Percentiles rank a stretch among this genome's conserved stretches.
Conservation (phyloP, 106 monocot species). For the Posidonia australis region DNA sequence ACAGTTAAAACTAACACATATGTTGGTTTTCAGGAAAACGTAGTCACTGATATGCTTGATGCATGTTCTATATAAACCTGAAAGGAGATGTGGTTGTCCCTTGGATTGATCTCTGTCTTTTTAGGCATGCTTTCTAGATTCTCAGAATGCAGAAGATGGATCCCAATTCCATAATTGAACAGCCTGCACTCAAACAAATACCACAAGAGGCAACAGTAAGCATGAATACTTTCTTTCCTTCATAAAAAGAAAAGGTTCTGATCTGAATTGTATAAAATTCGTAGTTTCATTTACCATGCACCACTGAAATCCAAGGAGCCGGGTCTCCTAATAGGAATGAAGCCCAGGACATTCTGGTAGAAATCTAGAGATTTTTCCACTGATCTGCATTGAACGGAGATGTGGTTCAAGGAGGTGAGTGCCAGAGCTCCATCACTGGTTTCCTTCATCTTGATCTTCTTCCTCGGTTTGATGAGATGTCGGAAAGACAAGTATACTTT, state of each 20-base stretch:
- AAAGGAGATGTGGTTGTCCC: conserved; percentile 85
- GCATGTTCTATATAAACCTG: conserved; percentile 17
- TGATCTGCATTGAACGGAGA: conserved; percentile 66
- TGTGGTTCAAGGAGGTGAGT: conserved; percentile 88
- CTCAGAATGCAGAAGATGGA: conserved; percentile 70
- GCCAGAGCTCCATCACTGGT: too few species aligned
- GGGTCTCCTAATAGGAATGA: conserved; percentile 62
- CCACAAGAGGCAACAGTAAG: not conserved
- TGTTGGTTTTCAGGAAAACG: not conserved
- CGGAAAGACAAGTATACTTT: too few species aligned
- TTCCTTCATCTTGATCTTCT: too few species aligned
- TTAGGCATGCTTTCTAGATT: conserved; percentile 30
- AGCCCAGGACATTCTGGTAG: conserved; percentile 80
- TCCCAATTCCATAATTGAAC: conserved; percentile 90
- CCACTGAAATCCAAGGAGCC: conserved; percentile 79
- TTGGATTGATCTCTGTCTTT: conserved; percentile 67
- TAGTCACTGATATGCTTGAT: not conserved
- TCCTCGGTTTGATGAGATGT: too few species aligned
- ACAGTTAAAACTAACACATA: not conserved
- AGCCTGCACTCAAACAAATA: conserved; percentile 32
- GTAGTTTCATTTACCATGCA: conserved; percentile 45
- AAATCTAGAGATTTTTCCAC: conserved; percentile 55
- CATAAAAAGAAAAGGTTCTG: too few species aligned
- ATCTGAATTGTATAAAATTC: not conserved
- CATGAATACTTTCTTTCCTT: too few species aligned